phyloP scores from a whole-genome alignment of 352 stramenopile genomes.

The Achlya hypogyna region DNA sequence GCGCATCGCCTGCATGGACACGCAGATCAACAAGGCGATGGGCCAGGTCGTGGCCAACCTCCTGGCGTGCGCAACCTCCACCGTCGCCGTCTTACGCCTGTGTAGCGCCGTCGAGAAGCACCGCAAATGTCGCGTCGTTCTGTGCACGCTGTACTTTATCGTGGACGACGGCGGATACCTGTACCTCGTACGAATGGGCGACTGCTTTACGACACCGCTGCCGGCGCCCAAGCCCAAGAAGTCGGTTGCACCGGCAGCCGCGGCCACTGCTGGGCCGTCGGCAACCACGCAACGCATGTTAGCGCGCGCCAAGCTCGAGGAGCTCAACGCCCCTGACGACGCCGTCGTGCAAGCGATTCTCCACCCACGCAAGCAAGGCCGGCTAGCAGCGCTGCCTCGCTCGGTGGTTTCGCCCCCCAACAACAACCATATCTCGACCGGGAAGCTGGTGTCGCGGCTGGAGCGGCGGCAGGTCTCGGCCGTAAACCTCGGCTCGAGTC shows the following conservation, averaged over 20 bases:
- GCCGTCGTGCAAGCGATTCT: slow-evolving; percentile 63
- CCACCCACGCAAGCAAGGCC: slow-evolving; percentile 26
- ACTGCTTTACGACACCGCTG: slow-evolving; percentile 42
- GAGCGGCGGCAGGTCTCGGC: slow-evolving; percentile 44
- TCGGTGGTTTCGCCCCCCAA: slow-evolving; percentile 23
- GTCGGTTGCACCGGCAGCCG: slow-evolving; percentile 26
- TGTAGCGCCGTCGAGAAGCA: slow-evolving; percentile 44
- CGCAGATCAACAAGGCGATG: slow-evolving; percentile 35
- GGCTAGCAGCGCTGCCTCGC: slow-evolving; percentile 22
- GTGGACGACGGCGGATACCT: slow-evolving; percentile 41
- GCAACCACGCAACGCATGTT: slow-evolving; percentile 40
- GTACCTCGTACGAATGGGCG: slow-evolving; percentile 45
- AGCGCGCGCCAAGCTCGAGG: slow-evolving; percentile 43
- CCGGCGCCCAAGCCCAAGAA: background rate
- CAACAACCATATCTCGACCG: slow-evolving; percentile 41
- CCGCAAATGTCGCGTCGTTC: slow-evolving; percentile 54
- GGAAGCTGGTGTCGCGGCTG: slow-evolving; percentile 44
- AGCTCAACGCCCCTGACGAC: slow-evolving; percentile 41
- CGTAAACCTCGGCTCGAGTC: slow-evolving; percentile 57
- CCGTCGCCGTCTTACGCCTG: too few relatives aligned
- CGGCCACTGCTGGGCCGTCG: slow-evolving; percentile 48
- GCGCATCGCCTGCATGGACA: slow-evolving; percentile 60
- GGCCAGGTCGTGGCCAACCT: background rate
- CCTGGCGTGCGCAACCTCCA: too few relatives aligned
- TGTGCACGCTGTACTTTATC: slow-evolving; percentile 46